These are phyloP conservation scores for Phaffia tasmanica DNA, from an alignment of 768 basidiomycete genomes.

Conservation along the genomic window DNA sequence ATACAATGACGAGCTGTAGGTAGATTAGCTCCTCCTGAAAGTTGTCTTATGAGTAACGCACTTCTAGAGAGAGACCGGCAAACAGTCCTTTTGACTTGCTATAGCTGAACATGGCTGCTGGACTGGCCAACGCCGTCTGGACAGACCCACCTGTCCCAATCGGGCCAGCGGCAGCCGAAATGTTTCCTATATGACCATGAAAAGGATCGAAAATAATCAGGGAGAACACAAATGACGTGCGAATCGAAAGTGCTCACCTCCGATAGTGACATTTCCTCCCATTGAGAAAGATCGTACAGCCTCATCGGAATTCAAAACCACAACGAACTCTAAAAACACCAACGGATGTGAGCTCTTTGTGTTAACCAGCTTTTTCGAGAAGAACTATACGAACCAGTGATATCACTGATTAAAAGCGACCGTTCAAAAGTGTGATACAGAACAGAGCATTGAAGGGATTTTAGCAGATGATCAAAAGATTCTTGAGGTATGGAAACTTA, in stretches of 20 bases:
- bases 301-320: constrained; percentile 93
- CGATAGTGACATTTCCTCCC: constrained; percentile 92
- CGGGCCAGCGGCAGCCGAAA: constrained; percentile 68
- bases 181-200: constrained; percentile 28
- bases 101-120: constrained; percentile 75
- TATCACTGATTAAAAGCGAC: no score
- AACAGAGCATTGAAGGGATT: no score
- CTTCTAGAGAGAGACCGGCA: constrained; percentile 87
- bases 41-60: background rate
- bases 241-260: constrained; percentile 49
- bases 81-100: constrained; percentile 59
- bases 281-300: constrained; percentile 90
- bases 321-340: constrained; percentile 63
- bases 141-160: constrained; percentile 89
- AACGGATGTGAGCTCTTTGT: background rate
- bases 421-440: no score
- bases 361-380: no score
- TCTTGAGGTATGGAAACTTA: background rate
- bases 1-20: no score
- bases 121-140: constrained; percentile 62
- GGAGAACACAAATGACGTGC: background rate
- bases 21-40: no score
- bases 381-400: no score
- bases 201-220: background rate
- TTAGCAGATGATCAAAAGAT: no score